Evolutionary conservation across 345 rosid species (phyloP).

Genomic region (Salix caprea): DNA sequence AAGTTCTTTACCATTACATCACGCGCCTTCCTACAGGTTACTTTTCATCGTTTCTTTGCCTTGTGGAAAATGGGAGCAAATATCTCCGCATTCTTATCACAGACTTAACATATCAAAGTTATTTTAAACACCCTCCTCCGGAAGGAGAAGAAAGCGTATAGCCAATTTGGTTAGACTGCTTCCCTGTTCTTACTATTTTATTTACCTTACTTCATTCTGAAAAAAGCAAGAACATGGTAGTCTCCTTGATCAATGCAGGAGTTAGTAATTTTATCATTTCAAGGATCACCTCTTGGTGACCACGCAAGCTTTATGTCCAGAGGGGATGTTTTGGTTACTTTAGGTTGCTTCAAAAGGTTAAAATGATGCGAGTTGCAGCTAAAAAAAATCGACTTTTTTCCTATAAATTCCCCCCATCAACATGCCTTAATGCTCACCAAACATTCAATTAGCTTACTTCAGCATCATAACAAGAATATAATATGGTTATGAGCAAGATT

Average conservation of each 20-base stretch:
- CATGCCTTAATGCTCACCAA: not conserved
- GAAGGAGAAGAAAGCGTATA: too few relatives aligned
- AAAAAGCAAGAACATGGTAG: not conserved
- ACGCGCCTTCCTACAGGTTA: too few relatives aligned
- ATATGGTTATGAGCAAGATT: not conserved
- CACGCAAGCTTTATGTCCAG: not conserved
- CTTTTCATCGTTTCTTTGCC: too few relatives aligned
- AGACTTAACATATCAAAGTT: too few relatives aligned
- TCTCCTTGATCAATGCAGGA: not conserved
- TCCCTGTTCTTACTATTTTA: too few relatives aligned
- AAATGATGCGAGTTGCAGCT: too few relatives aligned
- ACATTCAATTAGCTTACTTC: not conserved
- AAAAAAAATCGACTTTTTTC: not conserved
- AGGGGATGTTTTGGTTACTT: not conserved
- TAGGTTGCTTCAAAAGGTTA: too few relatives aligned
- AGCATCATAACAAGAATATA: not conserved
- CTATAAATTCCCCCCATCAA: not conserved
- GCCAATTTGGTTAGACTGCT: too few relatives aligned
- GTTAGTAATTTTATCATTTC: not conserved
- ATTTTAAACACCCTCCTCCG: too few relatives aligned
- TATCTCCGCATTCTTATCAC: too few relatives aligned
- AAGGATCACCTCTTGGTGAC: not conserved
- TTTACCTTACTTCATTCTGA: not conserved
- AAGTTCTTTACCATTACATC: too few relatives aligned
- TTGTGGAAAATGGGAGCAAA: too few relatives aligned